Conservation (phyloP, 305 asterid genomes). For the Fraxinus velutina region DNA sequence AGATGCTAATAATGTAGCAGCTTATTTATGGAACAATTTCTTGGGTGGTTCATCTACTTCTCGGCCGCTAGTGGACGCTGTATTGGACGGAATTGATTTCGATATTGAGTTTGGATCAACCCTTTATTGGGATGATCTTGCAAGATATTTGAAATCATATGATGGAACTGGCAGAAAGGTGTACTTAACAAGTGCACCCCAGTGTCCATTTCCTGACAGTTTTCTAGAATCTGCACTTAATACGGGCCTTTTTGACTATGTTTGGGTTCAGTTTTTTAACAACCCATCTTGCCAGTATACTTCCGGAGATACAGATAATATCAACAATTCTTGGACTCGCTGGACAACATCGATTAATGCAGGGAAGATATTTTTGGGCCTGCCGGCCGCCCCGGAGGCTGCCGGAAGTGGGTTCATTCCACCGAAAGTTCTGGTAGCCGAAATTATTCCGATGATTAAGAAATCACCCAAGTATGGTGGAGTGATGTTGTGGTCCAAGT, state of each 20-base stretch:
- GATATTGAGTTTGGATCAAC: constrained; percentile 45
- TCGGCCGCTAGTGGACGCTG: constrained; percentile 47
- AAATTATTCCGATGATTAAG: constrained; percentile 56
- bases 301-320: constrained; percentile 30
- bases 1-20: constrained; percentile 34
- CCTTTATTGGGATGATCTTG: constrained; percentile 32
- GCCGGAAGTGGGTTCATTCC: constrained; percentile 76
- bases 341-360: constrained; percentile 48
- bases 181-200: constrained; percentile 44
- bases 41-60: constrained; percentile 35
- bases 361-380: constrained; percentile 50
- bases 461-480: constrained; percentile 60
- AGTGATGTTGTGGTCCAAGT: constrained; percentile 76
- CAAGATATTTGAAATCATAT: constrained; percentile 20
- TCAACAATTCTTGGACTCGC: constrained; percentile 45
- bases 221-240: constrained; percentile 35
- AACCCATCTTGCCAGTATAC: constrained; percentile 62
- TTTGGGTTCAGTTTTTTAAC: constrained; percentile 72
- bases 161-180: constrained; percentile 25
- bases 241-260: constrained; percentile 40
- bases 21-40: constrained; percentile 42
- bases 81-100: constrained; percentile 41
- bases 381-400: constrained; percentile 64
- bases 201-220: constrained; percentile 46
- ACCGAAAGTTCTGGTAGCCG: constrained; percentile 33